Evolutionary conservation across 805 yeast genomes (phyloP), one percentile per base, ranked within the genome.

Genomic region (Lachancea nothofagi): DNA sequence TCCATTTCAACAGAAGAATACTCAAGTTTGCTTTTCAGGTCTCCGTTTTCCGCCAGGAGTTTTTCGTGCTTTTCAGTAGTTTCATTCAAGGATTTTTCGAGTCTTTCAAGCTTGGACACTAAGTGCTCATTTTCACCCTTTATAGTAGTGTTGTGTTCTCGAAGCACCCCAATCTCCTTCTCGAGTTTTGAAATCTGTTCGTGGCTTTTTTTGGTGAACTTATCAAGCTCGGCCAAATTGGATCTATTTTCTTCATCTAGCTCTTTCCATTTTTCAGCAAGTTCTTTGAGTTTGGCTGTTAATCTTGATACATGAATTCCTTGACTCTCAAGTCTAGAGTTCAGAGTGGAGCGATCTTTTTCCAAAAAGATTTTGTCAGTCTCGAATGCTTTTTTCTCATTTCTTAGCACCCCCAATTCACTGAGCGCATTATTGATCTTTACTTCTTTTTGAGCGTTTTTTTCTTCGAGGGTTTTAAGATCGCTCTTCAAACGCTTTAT

Each of bases 251-350:
- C 29, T 33, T 33, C 29, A 12, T 17, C 51, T 14, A 64, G 36
- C 6, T 55, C 59, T 28, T 57, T 57, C 32, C 51, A 61, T 6
- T 52, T 50, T 5, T 51, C 44, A 1, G 75, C 74, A 13, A 76
- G 53, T 1, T 64, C 56, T 47, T 69, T 68, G 28, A 75, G 50
- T 50, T 72, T 74, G 13, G 64, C 71, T 0, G 74, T 67, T 33
- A 74, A 45, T 42, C 68, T 71, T 3, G 66, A 61, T 18, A 70
- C 64, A 22, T 70, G 46, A 1, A 48, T 30, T 22, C 64, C 63
- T 28, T 63, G 63, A 24, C 59, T 55, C 2, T 56, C 58, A 12
- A 54, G 54, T 21, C 51, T 47, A 1, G 51, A 30, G 40, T 54
- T 51, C 39, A 59, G 39, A 37, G 61, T 57, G 7, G 38, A 25